phyloP scores from a whole-genome alignment of 2,329 filamentous ascomycete species.

The Epichloe elymi region DNA sequence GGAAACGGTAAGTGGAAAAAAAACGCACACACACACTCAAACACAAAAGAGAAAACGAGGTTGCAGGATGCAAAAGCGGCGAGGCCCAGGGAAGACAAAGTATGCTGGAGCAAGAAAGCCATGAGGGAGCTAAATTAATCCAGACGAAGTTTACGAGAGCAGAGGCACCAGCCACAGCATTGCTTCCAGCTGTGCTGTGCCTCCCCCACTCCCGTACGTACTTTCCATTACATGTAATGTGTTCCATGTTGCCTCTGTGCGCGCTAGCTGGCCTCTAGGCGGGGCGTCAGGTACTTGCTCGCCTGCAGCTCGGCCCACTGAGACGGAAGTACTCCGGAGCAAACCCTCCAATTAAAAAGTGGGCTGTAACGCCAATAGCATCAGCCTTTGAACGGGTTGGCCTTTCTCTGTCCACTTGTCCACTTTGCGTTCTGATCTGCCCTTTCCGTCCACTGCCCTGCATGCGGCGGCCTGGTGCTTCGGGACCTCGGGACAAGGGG shows the following conservation, averaged over 20 bases:
- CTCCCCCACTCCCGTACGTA: too few relatives aligned
- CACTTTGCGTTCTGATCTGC: neutral
- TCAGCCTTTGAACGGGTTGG: neutral
- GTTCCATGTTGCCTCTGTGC: neutral
- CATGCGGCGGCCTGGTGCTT: too few relatives aligned
- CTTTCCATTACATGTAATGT: neutral
- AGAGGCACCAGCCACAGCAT: neutral
- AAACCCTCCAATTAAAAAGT: constrained; percentile 1
- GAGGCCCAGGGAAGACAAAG: neutral
- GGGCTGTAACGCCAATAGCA: neutral
- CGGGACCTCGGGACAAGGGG: too few relatives aligned
- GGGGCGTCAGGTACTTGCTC: neutral
- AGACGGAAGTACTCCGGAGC: neutral
- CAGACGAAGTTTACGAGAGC: neutral
- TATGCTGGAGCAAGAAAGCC: neutral
- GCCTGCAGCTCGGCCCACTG: neutral
- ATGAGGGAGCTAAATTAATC: neutral
- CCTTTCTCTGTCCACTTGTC: neutral
- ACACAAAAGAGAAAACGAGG: neutral
- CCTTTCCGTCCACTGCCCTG: too few relatives aligned
- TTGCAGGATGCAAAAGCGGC: neutral
- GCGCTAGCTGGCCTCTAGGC: neutral
- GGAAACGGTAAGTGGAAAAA: too few relatives aligned
- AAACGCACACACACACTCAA: neutral
- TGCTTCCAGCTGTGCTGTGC: neutral